Percentiles rank a stretch among this genome's conserved stretches.
Conservation (phyloP, 2,329 filamentous ascomycete species). For the Zasmidium citrigriseum region DNA sequence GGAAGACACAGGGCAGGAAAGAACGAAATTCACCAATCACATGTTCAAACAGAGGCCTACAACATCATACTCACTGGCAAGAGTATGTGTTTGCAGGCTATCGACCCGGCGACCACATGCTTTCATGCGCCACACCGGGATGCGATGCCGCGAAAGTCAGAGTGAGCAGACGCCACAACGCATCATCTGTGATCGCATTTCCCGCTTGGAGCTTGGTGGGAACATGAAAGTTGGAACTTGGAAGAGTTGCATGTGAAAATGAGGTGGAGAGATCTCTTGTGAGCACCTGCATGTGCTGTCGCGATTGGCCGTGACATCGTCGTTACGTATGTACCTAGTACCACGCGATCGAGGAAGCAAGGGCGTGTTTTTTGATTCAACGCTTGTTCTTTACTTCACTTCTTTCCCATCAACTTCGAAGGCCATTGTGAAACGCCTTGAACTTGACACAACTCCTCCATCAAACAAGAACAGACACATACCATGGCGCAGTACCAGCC, state of each 20-base stretch:
- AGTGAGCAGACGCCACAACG: not conserved
- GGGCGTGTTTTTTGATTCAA: not conserved
- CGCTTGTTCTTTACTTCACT: not conserved
- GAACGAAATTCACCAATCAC: not conserved
- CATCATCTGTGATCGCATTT: not conserved
- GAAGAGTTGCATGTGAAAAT: not conserved
- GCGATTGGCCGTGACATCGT: not conserved
- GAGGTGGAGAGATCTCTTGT: not conserved
- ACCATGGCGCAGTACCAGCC: conserved; percentile 16
- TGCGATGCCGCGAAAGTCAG: not conserved
- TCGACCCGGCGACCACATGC: not conserved
- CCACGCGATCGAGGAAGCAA: not conserved
- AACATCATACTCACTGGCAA: not conserved
- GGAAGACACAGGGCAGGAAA: not conserved
- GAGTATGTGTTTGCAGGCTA: not conserved
- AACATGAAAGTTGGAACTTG: too few relatives aligned
- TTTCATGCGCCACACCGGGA: not conserved
- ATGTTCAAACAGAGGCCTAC: not conserved
- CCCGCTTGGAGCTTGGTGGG: not conserved
- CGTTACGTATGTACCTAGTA: not conserved
- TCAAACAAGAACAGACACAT: conserved; percentile 2
- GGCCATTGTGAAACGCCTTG: not conserved
- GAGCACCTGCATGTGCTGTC: not conserved
- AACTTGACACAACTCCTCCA: not conserved
- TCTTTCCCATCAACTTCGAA: not conserved